Conservation (phyloP, 2,329 filamentous ascomycete species). For the Sporothrix phasma region DNA sequence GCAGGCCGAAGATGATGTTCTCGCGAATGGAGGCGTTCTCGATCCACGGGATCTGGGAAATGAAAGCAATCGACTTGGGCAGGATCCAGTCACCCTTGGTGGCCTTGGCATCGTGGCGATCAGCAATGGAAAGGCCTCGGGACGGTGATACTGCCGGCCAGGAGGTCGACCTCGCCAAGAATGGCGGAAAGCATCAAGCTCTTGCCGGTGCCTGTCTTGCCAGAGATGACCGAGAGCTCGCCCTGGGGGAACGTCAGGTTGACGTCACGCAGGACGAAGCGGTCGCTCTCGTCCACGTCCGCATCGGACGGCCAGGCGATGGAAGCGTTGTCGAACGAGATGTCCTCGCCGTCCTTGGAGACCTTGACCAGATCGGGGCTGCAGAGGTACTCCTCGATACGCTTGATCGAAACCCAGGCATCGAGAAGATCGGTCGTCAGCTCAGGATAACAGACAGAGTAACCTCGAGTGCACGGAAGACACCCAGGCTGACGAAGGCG, state of each 20-base stretch:
- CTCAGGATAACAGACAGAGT: constrained; percentile 61
- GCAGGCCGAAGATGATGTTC: constrained; percentile 70
- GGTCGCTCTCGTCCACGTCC: constrained; percentile 43
- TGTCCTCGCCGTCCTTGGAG: constrained; percentile 44
- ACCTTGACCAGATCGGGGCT: constrained; percentile 53
- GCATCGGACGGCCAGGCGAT: constrained; percentile 67
- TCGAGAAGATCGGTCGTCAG: constrained; percentile 61
- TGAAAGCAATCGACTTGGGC: constrained; percentile 59
- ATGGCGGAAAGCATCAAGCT: constrained; percentile 64
- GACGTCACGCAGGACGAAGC: constrained; percentile 56
- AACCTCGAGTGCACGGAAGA: constrained; percentile 65
- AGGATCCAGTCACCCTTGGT: constrained; percentile 59
- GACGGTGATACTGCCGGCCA: constrained; percentile 50
- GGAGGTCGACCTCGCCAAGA: constrained; percentile 63
- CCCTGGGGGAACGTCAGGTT: constrained; percentile 56
- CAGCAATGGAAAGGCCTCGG: constrained; percentile 40
- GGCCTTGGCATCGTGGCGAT: constrained; percentile 54
- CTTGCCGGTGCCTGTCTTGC: constrained; percentile 70
- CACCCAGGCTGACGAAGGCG: constrained; percentile 67
- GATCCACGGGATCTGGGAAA: constrained; percentile 75
- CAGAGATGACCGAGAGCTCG: constrained; percentile 64
- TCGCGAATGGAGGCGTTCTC: constrained; percentile 70
- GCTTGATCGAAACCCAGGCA: constrained; percentile 59
- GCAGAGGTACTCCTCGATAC: constrained; percentile 61
- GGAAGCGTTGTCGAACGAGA: constrained; percentile 57